These are phyloP conservation scores for Lachnum nothofagi DNA, from an alignment of 2,329 filamentous ascomycete genomes.

Conservation along the genomic window DNA sequence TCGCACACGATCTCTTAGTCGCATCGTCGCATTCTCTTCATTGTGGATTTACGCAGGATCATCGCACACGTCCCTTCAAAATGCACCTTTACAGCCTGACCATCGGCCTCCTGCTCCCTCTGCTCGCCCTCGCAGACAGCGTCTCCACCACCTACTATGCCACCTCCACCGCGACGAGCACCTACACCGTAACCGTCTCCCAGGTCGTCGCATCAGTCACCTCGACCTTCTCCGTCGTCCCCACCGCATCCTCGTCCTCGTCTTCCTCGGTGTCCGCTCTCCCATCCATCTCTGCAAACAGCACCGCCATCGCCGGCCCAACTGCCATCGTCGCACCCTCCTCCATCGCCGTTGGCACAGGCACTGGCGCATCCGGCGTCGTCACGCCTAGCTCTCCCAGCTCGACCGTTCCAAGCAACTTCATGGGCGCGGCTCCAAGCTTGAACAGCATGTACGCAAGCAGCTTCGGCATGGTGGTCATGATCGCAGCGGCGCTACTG, in stretches of 20 bases:
- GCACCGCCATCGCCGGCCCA: background rate
- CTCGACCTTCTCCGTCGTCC: conserved; percentile 23
- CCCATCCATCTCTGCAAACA: background rate
- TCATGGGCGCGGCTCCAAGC: conserved; percentile 39
- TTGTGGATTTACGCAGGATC: background rate
- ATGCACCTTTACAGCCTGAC: conserved; percentile 45
- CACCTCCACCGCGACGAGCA: conserved; percentile 46
- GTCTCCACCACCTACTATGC: conserved; percentile 34
- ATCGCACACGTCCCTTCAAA: conserved; percentile 8
- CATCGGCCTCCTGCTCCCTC: conserved; percentile 47
- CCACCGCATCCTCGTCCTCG: background rate
- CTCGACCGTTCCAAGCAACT: conserved; percentile 34
- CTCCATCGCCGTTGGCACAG: conserved; percentile 16
- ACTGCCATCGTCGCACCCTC: background rate
- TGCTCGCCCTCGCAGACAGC: conserved; percentile 44
- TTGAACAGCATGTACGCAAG: conserved; percentile 43
- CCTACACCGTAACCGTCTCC: conserved; percentile 49
- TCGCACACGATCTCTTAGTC: background rate
- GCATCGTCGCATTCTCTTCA: conserved; percentile 19
- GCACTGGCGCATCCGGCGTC: conserved; percentile 17
- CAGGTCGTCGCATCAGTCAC: conserved; percentile 38
- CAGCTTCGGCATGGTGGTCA: conserved; percentile 46
- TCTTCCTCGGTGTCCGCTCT: background rate
- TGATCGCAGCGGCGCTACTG: conserved; percentile 47
- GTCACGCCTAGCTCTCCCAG: conserved; percentile 25